phyloP scores from a whole-genome alignment of 78 protist species.

The Isochrysis galbana region DNA sequence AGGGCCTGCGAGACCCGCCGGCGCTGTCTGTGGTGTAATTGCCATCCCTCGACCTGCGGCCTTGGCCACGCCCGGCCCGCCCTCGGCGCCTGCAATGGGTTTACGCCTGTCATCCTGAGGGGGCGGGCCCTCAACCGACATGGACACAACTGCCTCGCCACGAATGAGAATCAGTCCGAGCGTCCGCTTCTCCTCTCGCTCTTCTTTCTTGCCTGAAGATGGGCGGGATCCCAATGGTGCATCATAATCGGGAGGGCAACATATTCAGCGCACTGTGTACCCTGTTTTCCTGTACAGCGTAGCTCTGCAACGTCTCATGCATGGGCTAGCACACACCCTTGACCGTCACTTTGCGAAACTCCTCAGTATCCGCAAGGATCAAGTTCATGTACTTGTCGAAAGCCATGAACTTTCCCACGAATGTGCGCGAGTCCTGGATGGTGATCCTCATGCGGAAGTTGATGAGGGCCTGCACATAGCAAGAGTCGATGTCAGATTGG shows the following conservation, averaged over 20 bases:
- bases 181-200: conserved; percentile 76
- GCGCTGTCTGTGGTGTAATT: background rate
- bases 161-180: conserved; percentile 91
- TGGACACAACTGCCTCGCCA: conserved; percentile 91
- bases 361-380: conserved; percentile 92
- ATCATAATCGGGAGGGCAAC: background rate
- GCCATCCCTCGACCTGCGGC: conserved; percentile 80
- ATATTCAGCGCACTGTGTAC: no score
- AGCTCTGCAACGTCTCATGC: no score
- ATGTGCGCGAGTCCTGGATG: conserved; percentile 80
- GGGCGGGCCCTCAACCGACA: conserved; percentile 91
- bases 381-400: conserved; percentile 98
- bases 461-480: conserved; percentile 41
- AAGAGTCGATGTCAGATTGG: no score
- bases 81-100: background rate
- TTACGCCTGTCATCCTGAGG: conserved; percentile 67
- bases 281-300: no score
- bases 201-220: conserved; percentile 26
- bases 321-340: no score
- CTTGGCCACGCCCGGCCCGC: conserved; percentile 79
- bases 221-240: background rate
- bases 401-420: conserved; percentile 94
- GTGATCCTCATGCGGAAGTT: conserved; percentile 88
- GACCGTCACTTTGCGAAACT: conserved; percentile 67
- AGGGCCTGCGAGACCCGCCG: conserved; percentile 81